These are phyloP conservation scores for Botryobasidium botryosum DNA, from an alignment of 768 basidiomycete species.

Conservation along the genomic window DNA sequence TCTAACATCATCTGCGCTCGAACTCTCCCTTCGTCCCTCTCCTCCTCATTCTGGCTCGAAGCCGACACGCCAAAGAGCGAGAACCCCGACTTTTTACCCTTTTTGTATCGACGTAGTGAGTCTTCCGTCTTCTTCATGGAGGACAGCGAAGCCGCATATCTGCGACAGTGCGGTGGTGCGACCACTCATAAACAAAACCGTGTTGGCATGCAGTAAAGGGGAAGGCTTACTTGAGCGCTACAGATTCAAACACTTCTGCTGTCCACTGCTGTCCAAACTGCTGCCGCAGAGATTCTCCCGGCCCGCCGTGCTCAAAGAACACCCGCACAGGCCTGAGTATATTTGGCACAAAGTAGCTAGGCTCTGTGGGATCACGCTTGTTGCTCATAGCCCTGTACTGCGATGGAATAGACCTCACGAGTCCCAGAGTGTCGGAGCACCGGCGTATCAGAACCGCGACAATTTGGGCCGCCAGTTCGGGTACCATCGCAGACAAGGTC, in stretches of 20 bases:
- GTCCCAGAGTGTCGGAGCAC: conserved; percentile 71
- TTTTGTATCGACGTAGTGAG: conserved; percentile 69
- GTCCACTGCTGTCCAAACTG: conserved; percentile 22
- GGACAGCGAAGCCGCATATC: conserved; percentile 64
- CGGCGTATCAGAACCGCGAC: conserved; percentile 53
- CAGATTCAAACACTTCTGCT: conserved; percentile 18
- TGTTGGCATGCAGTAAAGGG: not conserved
- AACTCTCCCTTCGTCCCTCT: conserved; percentile 81
- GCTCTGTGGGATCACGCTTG: conserved; percentile 37
- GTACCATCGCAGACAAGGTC: conserved; percentile 37
- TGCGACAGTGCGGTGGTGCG: conserved; percentile 21
- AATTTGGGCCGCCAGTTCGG: conserved; percentile 45
- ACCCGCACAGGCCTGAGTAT: conserved; percentile 66
- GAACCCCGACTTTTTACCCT: conserved; percentile 62
- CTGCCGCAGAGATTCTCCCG: conserved; percentile 41
- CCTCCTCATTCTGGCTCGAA: conserved; percentile 36
- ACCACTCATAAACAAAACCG: conserved; percentile 1
- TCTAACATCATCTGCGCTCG: conserved; percentile 73
- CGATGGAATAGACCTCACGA: conserved; percentile 74
- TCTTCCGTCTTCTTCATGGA: conserved; percentile 89
- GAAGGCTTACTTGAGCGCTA: conserved; percentile 17
- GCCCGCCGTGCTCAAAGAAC: conserved; percentile 49
- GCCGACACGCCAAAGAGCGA: conserved; percentile 51
- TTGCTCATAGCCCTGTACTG: conserved; percentile 74
- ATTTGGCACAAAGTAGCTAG: conserved; percentile 71